phyloP scores from a whole-genome alignment of 768 basidiomycete genomes.

The Leucocoprinus birnbaumii region DNA sequence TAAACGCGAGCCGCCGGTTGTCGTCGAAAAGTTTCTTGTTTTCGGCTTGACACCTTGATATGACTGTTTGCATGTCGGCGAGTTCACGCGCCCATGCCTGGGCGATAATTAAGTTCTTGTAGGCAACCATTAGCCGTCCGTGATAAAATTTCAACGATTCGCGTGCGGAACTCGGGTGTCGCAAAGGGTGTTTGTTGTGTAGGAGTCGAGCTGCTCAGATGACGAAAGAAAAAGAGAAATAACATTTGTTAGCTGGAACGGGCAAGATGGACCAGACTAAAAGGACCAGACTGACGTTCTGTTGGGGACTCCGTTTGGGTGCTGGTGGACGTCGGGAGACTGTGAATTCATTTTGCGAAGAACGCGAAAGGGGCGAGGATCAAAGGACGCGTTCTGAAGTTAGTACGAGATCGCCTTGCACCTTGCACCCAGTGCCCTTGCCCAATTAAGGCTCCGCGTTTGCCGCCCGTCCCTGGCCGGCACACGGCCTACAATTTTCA shows the following conservation, averaged over 20 bases:
- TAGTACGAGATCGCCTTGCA: neutral
- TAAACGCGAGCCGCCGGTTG: conserved; percentile 27
- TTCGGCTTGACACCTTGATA: conserved; percentile 29
- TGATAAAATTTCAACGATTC: conserved; percentile 42
- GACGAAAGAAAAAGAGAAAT: neutral
- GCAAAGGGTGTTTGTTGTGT: neutral
- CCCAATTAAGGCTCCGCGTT: neutral
- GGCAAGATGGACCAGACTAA: neutral
- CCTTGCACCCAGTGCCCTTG: neutral
- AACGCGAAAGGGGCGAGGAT: conserved; percentile 1
- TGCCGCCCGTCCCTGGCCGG: neutral
- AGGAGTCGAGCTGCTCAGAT: neutral
- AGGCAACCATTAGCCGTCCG: conserved; percentile 43
- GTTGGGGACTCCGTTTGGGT: neutral
- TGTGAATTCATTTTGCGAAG: neutral
- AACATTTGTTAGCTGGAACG: neutral
- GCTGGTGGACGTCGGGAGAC: neutral
- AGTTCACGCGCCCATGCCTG: conserved; percentile 36
- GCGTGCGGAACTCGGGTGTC: conserved; percentile 20
- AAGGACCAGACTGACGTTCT: neutral
- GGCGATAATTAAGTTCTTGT: conserved; percentile 44
- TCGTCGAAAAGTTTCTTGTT: conserved; percentile 38
- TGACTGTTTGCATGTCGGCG: conserved; percentile 28
- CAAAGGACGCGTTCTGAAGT: neutral
- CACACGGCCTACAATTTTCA: neutral